Conservation (phyloP, 148 eudicot species). For the Drosera capensis region DNA sequence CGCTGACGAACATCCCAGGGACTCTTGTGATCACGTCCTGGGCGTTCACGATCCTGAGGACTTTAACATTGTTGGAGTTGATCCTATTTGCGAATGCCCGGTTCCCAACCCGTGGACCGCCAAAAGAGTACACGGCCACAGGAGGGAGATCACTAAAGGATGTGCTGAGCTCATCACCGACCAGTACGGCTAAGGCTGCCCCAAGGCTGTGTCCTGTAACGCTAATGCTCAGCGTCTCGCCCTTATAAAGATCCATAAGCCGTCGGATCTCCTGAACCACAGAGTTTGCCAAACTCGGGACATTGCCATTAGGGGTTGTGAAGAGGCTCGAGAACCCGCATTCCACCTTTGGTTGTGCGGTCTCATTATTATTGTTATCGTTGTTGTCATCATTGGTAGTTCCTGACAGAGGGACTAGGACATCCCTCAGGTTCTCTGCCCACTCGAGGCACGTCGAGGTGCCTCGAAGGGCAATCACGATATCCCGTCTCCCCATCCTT, state of each 20-base stretch:
- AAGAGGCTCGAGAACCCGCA: slow-evolving; percentile 73
- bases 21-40: slow-evolving; percentile 72
- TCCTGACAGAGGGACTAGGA: slow-evolving; percentile 34
- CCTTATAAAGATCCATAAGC: slow-evolving; percentile 36
- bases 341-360: slow-evolving; percentile 50
- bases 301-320: slow-evolving; percentile 33
- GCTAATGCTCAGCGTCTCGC: slow-evolving; percentile 59
- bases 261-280: slow-evolving; percentile 41
- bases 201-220: slow-evolving; percentile 92
- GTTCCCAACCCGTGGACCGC: slow-evolving; percentile 82
- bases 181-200: slow-evolving; percentile 69
- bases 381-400: too few species aligned
- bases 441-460: slow-evolving; percentile 97
- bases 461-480: slow-evolving; percentile 78
- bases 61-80: slow-evolving; percentile 33
- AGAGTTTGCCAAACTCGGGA: slow-evolving; percentile 48
- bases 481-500: slow-evolving; percentile 85
- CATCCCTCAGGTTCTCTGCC: slow-evolving; percentile 71
- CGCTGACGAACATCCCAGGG: slow-evolving; percentile 74
- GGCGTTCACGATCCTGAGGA: slow-evolving; percentile 58
- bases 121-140: slow-evolving; percentile 86
- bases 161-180: slow-evolving; percentile 41
- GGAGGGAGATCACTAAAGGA: slow-evolving; percentile 17
- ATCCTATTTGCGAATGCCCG: slow-evolving; percentile 34
- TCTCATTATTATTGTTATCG: background rate